Conservation (phyloP, 805 yeast species). For the Yamadazyma takamatsuzukensis region DNA sequence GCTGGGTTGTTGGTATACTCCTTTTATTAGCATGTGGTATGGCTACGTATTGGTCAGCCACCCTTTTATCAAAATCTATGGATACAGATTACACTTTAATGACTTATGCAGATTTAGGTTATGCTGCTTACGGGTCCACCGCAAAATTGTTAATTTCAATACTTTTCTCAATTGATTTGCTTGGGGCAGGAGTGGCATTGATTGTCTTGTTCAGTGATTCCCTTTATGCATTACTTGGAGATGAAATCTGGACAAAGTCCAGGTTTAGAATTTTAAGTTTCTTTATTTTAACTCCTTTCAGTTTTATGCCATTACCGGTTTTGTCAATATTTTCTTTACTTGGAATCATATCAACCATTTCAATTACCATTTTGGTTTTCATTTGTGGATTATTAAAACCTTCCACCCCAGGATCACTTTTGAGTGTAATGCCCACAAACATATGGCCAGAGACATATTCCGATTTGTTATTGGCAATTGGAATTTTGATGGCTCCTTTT, state of each 20-base stretch:
- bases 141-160: conserved; percentile 74
- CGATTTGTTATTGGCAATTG: conserved; percentile 56
- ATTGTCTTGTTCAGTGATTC: conserved; percentile 85
- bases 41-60: conserved; percentile 75
- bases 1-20: conserved; percentile 62
- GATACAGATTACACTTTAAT: conserved; percentile 76
- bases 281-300: conserved; percentile 72
- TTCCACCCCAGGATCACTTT: conserved; percentile 70
- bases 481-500: conserved; percentile 72
- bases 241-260: conserved; percentile 33
- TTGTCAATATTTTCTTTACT: conserved; percentile 46
- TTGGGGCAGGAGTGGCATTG: conserved; percentile 80
- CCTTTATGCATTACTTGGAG: conserved; percentile 56
- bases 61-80: conserved; percentile 67
- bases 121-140: conserved; percentile 74
- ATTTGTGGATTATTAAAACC: conserved; percentile 61
- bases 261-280: conserved; percentile 67
- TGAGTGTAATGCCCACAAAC: conserved; percentile 60
- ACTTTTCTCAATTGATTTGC: conserved; percentile 69
- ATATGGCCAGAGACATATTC: conserved; percentile 55
- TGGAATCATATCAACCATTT: conserved; percentile 27
- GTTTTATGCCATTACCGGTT: conserved; percentile 71
- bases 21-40: conserved; percentile 58
- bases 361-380: conserved; percentile 56
- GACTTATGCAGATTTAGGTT: conserved; percentile 87